Conservation (phyloP, 2,329 filamentous ascomycete genomes). For the Aspergillus bombycis region DNA sequence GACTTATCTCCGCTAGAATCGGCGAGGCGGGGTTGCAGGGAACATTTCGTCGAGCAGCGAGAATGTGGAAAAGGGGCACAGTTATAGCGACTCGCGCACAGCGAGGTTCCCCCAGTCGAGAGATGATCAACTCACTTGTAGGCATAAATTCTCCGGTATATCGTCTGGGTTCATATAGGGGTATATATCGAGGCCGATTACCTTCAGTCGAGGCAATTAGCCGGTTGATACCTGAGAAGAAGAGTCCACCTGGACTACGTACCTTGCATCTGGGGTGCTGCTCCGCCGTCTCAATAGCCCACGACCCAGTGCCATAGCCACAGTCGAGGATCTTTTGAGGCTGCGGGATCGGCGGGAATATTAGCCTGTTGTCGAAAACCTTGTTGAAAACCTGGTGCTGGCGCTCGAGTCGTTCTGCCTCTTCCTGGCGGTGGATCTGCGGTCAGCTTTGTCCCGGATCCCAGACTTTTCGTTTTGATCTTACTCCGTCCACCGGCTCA, state of each 20-base stretch:
- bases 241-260: constrained; percentile 22
- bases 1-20: background rate
- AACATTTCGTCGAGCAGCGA: background rate
- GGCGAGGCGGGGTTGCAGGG: background rate
- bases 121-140: constrained; percentile 55
- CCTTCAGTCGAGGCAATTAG: constrained; percentile 50
- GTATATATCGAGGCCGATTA: constrained; percentile 72
- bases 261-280: constrained; percentile 68
- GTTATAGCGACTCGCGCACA: background rate
- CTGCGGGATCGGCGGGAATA: constrained; percentile 68
- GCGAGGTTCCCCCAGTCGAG: background rate
- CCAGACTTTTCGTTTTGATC: constrained; percentile 1
- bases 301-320: constrained; percentile 71
- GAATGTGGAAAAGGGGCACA: background rate
- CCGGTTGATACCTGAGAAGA: constrained; percentile 9
- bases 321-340: constrained; percentile 69
- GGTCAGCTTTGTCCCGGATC: constrained; percentile 18
- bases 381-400: constrained; percentile 65
- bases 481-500: constrained; percentile 71
- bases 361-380: constrained; percentile 67
- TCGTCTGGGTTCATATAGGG: constrained; percentile 70
- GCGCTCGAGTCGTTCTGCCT: constrained; percentile 66
- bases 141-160: constrained; percentile 66
- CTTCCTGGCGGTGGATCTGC: constrained; percentile 56
- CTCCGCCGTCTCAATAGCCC: constrained; percentile 70